Conservation (phyloP, 768 basidiomycete genomes). For the Amanita muscaria region DNA sequence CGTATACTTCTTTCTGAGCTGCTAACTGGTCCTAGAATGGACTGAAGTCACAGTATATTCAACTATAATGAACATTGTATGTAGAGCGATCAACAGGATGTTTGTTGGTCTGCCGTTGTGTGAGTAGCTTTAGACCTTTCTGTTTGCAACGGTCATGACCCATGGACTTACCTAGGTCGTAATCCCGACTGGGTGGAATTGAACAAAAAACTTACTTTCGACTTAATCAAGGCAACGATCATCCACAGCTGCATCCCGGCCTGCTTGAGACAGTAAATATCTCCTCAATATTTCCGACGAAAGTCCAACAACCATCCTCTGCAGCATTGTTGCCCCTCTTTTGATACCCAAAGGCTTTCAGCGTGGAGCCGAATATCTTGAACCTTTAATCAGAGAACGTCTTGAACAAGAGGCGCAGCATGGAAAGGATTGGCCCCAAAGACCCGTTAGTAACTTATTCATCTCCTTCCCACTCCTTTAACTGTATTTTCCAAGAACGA, state of each 20-base stretch:
- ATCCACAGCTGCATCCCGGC: conserved; percentile 18
- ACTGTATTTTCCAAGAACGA: conserved; percentile 31
- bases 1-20: background rate
- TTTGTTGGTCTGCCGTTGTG: conserved; percentile 21
- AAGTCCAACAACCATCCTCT: background rate
- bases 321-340: conserved; percentile 13
- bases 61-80: conserved; percentile 16
- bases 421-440: conserved; percentile 21
- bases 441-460: conserved; percentile 18
- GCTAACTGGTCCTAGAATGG: conserved; percentile 12
- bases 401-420: conserved; percentile 16
- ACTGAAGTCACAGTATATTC: conserved; percentile 10
- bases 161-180: conserved; percentile 12
- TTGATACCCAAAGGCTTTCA: conserved; percentile 8
- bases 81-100: conserved; percentile 15
- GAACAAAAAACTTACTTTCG: conserved; percentile 11
- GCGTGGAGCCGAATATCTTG: conserved; percentile 16
- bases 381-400: conserved; percentile 20
- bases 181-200: conserved; percentile 14
- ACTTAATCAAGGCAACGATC: conserved; percentile 13
- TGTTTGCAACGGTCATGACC: background rate
- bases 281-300: background rate
- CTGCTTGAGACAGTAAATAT: conserved; percentile 18
- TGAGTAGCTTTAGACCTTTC: conserved; percentile 5
- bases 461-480: background rate